Conservation (phyloP, 495 filamentous ascomycete species). For the Aspergillus nanangensis region DNA sequence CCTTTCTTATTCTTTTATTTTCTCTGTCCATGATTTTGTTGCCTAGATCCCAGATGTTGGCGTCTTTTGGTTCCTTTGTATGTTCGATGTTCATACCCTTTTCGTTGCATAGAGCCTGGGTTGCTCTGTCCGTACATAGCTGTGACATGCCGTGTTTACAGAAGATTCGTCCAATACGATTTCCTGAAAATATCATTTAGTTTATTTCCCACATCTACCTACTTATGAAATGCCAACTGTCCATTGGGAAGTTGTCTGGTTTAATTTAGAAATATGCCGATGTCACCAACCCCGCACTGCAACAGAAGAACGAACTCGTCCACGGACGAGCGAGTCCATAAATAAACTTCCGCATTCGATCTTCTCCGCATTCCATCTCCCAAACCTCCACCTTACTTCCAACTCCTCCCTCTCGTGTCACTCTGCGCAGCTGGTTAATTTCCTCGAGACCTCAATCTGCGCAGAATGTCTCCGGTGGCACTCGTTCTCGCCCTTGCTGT, state of each 20-base stretch:
- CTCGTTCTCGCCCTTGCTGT: conserved; percentile 22
- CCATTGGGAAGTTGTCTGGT: no score
- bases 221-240: no score
- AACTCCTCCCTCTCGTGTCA: conserved; percentile 2
- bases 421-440: no score
- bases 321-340: no score
- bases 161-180: no score
- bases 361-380: conserved; percentile 9
- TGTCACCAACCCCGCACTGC: no score
- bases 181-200: no score
- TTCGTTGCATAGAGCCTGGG: conserved; percentile 5
- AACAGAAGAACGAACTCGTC: no score
- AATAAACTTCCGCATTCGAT: conserved; percentile 1
- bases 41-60: background rate
- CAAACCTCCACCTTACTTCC: background rate
- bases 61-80: background rate
- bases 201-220: no score
- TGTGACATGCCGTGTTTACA: conserved; percentile 8
- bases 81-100: background rate
- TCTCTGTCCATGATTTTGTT: background rate
- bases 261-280: no score
- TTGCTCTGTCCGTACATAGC: conserved; percentile 17
- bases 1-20: background rate
- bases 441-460: no score
- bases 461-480: conserved; percentile 14